Percentiles rank a stretch among this genome's conserved stretches.
These are phyloP conservation scores for Podospora tetraspora DNA, from an alignment of 495 filamentous ascomycete species.

Conservation along the genomic window DNA sequence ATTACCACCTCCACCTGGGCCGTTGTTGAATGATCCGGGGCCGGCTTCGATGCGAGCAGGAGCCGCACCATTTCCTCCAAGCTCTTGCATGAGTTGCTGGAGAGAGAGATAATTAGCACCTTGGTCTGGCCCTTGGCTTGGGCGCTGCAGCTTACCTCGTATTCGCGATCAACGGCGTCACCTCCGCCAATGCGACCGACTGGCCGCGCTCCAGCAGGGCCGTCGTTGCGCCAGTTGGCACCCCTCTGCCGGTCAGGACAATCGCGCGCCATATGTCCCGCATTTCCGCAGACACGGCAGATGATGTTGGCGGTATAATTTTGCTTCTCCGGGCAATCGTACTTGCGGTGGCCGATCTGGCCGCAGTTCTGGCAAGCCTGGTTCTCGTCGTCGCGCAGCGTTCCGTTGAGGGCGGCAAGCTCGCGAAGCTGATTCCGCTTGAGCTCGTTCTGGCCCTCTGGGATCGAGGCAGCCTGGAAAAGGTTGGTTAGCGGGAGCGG, in stretches of 20 bases:
- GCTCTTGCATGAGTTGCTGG: conserved; percentile 95
- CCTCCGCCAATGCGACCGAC: conserved; percentile 63
- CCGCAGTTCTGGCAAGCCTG: conserved; percentile 99
- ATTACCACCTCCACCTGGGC: conserved; percentile 31
- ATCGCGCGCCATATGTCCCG: conserved; percentile 42
- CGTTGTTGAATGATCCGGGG: conserved; percentile 53
- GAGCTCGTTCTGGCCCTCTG: conserved; percentile 95
- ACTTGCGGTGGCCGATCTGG: conserved; percentile 98
- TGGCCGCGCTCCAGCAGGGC: conserved; percentile 37
- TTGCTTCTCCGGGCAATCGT: conserved; percentile 94
- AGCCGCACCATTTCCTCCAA: conserved; percentile 62
- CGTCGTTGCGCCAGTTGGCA: conserved; percentile 82
- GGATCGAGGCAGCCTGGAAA: conserved; percentile 86
- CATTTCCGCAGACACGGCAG: conserved; percentile 86
- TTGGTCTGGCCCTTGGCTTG: neutral
- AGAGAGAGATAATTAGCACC: conserved; percentile 32
- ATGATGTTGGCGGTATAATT: conserved; percentile 99
- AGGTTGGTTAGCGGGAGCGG: conserved; percentile 21
- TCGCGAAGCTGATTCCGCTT: conserved; percentile 98
- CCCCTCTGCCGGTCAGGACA: conserved; percentile 90
- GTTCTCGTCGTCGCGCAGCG: conserved; percentile 96
- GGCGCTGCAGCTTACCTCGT: conserved; percentile 62
- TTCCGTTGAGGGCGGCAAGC: conserved; percentile 95
- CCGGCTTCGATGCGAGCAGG: conserved; percentile 85
- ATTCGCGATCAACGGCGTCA: conserved; percentile 87